Evolutionary conservation across 1,139 yeast genomes (phyloP).

Genomic region (Sugiyamaella castrensis): DNA sequence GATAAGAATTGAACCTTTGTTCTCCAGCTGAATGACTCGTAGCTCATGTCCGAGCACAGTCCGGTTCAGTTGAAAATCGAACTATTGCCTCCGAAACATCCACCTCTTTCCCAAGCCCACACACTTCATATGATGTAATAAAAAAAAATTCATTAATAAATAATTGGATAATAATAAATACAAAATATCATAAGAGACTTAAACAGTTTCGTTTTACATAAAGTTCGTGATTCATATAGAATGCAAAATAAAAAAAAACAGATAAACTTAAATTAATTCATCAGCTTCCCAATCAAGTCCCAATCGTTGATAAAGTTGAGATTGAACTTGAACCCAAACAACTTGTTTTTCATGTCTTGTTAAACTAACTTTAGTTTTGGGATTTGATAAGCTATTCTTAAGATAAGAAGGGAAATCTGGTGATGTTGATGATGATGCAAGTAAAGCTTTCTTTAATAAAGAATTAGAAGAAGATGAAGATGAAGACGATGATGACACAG

Average conservation of each 20-base stretch:
- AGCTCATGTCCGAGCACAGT: too few relatives aligned
- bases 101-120: too few relatives aligned
- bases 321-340: conserved; percentile 61
- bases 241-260: neutral
- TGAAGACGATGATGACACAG: conserved; percentile 5
- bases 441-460: conserved; percentile 33
- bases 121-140: too few relatives aligned
- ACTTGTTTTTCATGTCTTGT: conserved; percentile 53
- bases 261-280: conserved; percentile 25
- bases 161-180: neutral
- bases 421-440: conserved; percentile 32
- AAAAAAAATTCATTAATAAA: conserved; percentile 10
- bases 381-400: conserved; percentile 10
- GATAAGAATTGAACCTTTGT: too few relatives aligned
- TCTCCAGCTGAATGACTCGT: too few relatives aligned
- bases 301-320: conserved; percentile 51
- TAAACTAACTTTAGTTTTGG: conserved; percentile 35
- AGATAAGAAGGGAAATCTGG: conserved; percentile 32
- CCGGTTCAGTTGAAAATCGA: too few relatives aligned
- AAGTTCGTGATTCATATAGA: neutral
- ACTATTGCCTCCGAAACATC: too few relatives aligned
- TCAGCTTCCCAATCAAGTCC: conserved; percentile 63
- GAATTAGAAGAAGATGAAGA: conserved; percentile 25
- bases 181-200: neutral
- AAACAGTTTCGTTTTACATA: neutral